Conservation (phyloP, 2,329 filamentous ascomycete species). For the Penicillium italicum region DNA sequence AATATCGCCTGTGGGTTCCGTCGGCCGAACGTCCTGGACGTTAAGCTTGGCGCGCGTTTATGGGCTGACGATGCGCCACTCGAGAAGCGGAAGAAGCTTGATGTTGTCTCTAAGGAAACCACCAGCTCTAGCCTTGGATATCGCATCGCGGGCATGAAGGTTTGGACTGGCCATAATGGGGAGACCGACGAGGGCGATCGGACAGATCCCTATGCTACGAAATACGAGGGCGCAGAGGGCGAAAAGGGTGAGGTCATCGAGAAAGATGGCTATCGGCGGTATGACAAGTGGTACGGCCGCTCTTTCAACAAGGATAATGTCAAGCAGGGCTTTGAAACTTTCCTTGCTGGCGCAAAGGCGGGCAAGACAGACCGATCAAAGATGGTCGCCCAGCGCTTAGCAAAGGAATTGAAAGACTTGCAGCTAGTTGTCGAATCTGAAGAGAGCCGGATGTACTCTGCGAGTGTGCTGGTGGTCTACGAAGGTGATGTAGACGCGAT, state of each 20-base stretch:
- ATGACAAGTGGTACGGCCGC: constrained; percentile 65
- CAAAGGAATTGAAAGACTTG: constrained; percentile 43
- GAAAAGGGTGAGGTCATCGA: constrained; percentile 42
- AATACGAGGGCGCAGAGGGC: constrained; percentile 49
- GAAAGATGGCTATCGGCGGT: constrained; percentile 54
- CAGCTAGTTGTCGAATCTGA: constrained; percentile 51
- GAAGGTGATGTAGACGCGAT: constrained; percentile 60
- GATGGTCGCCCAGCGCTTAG: constrained; percentile 41
- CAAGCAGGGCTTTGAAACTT: constrained; percentile 56
- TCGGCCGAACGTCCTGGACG: constrained; percentile 83
- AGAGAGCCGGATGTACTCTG: constrained; percentile 66
- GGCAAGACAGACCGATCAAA: constrained; percentile 44
- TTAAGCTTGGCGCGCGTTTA: constrained; percentile 81
- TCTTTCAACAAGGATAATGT: constrained; percentile 55
- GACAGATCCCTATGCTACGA: constrained; percentile 34
- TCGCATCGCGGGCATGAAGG: constrained; percentile 63
- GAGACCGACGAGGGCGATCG: constrained; percentile 31
- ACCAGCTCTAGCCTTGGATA: constrained; percentile 60
- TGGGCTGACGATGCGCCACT: constrained; percentile 70
- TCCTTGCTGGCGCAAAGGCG: constrained; percentile 48
- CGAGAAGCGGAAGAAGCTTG: constrained; percentile 57
- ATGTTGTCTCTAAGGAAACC: constrained; percentile 57
- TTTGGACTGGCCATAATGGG: constrained; percentile 46
- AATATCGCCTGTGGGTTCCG: constrained; percentile 79
- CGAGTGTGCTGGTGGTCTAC: constrained; percentile 63